These are phyloP conservation scores for Hypoxylon fragiforme DNA, from an alignment of 495 filamentous ascomycete species.

Conservation along the genomic window DNA sequence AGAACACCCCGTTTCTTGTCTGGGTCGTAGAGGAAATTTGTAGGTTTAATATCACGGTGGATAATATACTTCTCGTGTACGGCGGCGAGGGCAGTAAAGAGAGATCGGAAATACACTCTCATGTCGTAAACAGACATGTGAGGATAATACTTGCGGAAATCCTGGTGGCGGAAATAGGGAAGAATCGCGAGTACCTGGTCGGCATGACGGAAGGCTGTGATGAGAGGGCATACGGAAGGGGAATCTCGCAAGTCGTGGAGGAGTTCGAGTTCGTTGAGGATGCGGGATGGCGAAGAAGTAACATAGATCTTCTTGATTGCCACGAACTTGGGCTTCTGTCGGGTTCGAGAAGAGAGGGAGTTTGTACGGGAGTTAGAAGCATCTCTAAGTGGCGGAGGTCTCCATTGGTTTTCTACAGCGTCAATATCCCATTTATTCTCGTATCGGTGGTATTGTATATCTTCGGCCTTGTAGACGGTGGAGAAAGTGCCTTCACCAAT, in stretches of 20 bases:
- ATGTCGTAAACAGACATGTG: conserved; percentile 84
- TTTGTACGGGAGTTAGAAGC: conserved; percentile 26
- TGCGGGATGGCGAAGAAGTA: conserved; percentile 87
- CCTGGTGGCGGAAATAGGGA: conserved; percentile 91
- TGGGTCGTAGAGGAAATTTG: conserved; percentile 96
- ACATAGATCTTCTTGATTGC: conserved; percentile 99
- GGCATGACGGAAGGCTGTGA: conserved; percentile 90
- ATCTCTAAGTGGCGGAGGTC: conserved; percentile 59
- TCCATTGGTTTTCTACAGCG: conserved; percentile 64
- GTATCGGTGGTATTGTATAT: conserved; percentile 82
- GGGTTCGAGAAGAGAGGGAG: conserved; percentile 20
- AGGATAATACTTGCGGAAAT: conserved; percentile 94
- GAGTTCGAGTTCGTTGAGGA: conserved; percentile 95
- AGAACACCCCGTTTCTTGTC: conserved; percentile 79
- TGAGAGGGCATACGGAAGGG: conserved; percentile 84
- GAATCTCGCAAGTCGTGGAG: conserved; percentile 87
- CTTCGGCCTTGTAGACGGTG: conserved; percentile 98
- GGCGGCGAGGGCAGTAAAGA: conserved; percentile 80
- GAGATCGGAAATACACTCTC: conserved; percentile 81
- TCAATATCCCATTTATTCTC: conserved; percentile 85
- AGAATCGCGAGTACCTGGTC: conserved; percentile 96
- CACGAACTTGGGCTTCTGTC: conserved; percentile 71
- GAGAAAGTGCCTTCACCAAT: conserved; percentile 99
- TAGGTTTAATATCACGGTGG: conserved; percentile 99
- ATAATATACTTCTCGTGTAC: conserved; percentile 84